A percentile compares a stretch with the other conserved stretches of the same genome.
phyloP scores from a whole-genome alignment of 306 rosid genomes.

The Pyrus pyrifolia region DNA sequence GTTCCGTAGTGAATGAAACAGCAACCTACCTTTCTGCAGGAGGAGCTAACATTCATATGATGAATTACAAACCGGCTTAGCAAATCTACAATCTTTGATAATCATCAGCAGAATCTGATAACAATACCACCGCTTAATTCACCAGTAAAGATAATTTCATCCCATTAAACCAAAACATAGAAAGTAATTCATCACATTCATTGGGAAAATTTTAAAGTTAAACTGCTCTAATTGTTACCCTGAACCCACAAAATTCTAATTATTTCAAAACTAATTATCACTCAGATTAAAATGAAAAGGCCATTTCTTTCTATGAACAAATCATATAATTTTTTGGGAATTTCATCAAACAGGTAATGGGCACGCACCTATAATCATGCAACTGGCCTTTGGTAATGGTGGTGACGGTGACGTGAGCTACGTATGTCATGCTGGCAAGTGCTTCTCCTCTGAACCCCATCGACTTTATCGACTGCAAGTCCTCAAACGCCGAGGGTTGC shows the following conservation, averaged over 20 bases:
- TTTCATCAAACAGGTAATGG: constrained; percentile 9
- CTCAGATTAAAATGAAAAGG: no score
- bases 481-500: constrained; percentile 72
- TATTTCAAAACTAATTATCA: no score
- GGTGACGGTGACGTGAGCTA: constrained; percentile 13
- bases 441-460: constrained; percentile 98
- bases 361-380: constrained; percentile 66
- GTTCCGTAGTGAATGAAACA: constrained; percentile 14
- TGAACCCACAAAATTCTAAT: no score
- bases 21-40: constrained; percentile 73
- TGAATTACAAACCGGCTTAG: constrained; percentile 87
- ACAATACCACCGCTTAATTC: background rate
- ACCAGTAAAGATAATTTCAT: background rate
- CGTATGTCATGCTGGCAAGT: constrained; percentile 88
- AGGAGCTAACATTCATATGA: constrained; percentile 64
- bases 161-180: background rate
- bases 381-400: constrained; percentile 49
- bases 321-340: background rate
- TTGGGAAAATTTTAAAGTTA: no score
- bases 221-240: no score
- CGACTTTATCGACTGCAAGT: constrained; percentile 63
- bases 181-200: no score
- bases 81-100: constrained; percentile 85
- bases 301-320: background rate
- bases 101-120: constrained; percentile 78